phyloP scores from a whole-genome alignment of 2,329 filamentous ascomycete genomes.

The Coleophoma crateriformis region DNA sequence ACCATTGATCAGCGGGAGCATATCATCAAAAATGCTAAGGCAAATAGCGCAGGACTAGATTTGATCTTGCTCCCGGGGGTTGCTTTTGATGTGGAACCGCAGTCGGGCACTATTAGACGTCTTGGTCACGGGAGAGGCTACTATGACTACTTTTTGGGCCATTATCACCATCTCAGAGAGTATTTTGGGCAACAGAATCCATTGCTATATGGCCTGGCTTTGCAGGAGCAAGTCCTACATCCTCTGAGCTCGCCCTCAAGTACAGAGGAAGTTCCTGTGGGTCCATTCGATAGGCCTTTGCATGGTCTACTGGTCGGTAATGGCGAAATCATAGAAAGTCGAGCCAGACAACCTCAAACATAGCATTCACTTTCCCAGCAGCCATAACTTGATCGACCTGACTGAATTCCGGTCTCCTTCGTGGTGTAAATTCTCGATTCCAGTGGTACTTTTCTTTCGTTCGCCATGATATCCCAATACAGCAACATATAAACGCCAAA shows the following conservation, averaged over 20 bases:
- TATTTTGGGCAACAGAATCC: constrained; percentile 36
- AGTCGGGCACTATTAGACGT: constrained; percentile 55
- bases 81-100: constrained; percentile 68
- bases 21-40: constrained; percentile 55
- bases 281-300: constrained; percentile 71
- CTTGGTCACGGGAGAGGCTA: constrained; percentile 95
- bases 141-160: constrained; percentile 88
- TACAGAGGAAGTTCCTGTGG: constrained; percentile 58
- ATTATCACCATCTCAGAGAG: constrained; percentile 50
- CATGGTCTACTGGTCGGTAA: constrained; percentile 72
- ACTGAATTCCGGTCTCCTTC: not conserved
- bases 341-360: constrained; percentile 5
- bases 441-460: constrained; percentile 10
- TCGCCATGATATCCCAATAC: constrained; percentile 9
- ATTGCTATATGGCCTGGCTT: constrained; percentile 68
- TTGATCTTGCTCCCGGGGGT: constrained; percentile 89
- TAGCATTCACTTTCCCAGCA: too few relatives aligned
- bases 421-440: not conserved
- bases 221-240: constrained; percentile 77
- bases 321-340: constrained; percentile 48
- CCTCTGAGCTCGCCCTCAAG: constrained; percentile 41
- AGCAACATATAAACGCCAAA: constrained; percentile 17
- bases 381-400: too few relatives aligned
- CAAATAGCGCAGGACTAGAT: constrained; percentile 57
- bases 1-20: constrained; percentile 64